Evolutionary conservation across 768 basidiomycete genomes (phyloP).

Genomic region (Clitopilus passeckerianus): DNA sequence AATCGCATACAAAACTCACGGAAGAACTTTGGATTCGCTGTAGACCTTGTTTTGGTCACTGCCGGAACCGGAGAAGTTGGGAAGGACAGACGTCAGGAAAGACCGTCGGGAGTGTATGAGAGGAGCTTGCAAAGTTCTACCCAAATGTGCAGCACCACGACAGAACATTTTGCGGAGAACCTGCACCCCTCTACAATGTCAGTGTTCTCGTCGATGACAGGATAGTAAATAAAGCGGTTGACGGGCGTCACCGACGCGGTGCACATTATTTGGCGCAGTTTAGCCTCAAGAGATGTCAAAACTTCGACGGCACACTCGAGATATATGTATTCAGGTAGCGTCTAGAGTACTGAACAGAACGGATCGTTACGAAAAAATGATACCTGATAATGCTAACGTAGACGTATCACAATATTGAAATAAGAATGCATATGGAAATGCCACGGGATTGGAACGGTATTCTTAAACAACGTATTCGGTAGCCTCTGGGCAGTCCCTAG

Average conservation of each 20-base stretch:
- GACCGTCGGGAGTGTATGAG: not conserved
- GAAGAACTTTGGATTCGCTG: conserved; percentile 81
- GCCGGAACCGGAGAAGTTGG: conserved; percentile 40
- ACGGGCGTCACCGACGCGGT: not conserved
- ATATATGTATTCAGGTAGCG: not conserved
- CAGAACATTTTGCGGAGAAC: not conserved
- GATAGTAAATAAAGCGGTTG: not conserved
- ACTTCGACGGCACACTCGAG: not conserved
- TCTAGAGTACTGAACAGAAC: too few relatives aligned
- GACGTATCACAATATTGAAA: not conserved
- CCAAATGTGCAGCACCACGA: not conserved
- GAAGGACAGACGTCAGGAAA: conserved; percentile 20
- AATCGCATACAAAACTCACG: conserved; percentile 48
- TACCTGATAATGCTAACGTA: not conserved
- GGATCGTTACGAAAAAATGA: too few relatives aligned
- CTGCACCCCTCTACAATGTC: not conserved
- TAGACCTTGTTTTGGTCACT: conserved; percentile 57
- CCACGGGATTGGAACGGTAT: not conserved
- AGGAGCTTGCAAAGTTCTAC: not conserved
- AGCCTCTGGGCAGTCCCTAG: conserved; percentile 59
- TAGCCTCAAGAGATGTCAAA: not conserved
- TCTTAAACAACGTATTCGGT: conserved; percentile 45
- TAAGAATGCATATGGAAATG: too few relatives aligned
- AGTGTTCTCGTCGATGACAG: not conserved
- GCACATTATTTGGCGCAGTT: not conserved